Base-by-base conservation (phyloP, 345 rosid species). In the Acer campestre region DNA sequence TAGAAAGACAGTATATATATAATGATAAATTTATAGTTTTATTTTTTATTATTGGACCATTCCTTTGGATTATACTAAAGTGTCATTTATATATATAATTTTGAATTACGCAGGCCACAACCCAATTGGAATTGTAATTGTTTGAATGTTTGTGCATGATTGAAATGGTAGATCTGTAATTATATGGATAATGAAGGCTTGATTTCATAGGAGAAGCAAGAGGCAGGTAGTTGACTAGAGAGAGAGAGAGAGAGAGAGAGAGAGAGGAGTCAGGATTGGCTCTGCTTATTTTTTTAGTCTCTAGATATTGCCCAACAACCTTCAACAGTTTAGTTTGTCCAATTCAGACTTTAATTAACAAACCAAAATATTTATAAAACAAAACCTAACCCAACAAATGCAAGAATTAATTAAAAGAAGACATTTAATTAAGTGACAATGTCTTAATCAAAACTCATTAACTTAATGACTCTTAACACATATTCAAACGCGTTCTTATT, bases 221-320 rank as follows among this genome's bases (percentile, higher is more conserved):
- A 17, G 31, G 68, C 0, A 49, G 20, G 49, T n/a, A 38, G 70
- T 80, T 73, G 82, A 80, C 38, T 35, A 4, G 0, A 0, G 4
- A 29, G 3, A 29, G 31, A 29, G 31, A 29, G 29, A 27, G 2
- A 27, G 31, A 29, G 31, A 29, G 31, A 29, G 29, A 27, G 2
- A 27, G 31, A 29, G 31, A 29, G 31, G 31, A 29, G 31, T 29
- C 31, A 29, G 31, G 35, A 31, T 31, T 35, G 5, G 38, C 38
- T 31, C 35, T 31, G 35, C 35, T 3, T 31, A 31, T 31, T 31
- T 4, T 29, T 31, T 4, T 31, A 31, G 4, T 31, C 35, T 3
- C 35, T 31, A 31, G 35, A 31, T 31, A 31, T 31, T 31, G 6
- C 80, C 6, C 89, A 87, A 81, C 90, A 76, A 81, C 87, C 87